These are phyloP conservation scores for Cutaneotrichosporon sp. DNA, from an alignment of 1,284 basidiomycete species.

Conservation along the genomic window DNA sequence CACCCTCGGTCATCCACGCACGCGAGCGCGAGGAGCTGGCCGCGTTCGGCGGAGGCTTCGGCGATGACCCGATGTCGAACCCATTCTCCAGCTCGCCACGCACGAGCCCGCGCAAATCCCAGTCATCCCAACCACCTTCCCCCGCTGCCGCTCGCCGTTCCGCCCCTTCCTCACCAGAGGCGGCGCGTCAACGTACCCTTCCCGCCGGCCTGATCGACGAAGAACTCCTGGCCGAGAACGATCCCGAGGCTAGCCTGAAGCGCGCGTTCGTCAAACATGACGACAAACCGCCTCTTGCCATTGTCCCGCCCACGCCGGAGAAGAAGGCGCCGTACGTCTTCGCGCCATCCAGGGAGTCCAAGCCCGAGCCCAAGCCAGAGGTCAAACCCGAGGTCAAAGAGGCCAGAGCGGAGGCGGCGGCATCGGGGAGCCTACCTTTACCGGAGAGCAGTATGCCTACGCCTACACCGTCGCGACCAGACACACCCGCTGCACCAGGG, in stretches of 20 bases:
- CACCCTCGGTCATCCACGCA: slow-evolving; percentile 47
- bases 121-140: background rate
- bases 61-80: slow-evolving; percentile 12
- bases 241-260: slow-evolving; percentile 45
- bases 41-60: slow-evolving; percentile 8
- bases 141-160: background rate
- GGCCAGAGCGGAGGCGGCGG: background rate
- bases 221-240: slow-evolving; percentile 46
- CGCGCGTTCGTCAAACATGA: slow-evolving; percentile 48
- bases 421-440: slow-evolving; percentile 33
- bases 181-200: slow-evolving; percentile 14
- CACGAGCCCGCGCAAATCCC: background rate
- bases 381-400: background rate
- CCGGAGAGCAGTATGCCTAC: slow-evolving; percentile 35
- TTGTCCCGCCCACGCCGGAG: slow-evolving; percentile 13
- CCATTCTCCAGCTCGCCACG: slow-evolving; percentile 10
- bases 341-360: background rate
- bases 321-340: slow-evolving; percentile 20
- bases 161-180: slow-evolving; percentile 4
- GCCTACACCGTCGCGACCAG: slow-evolving; percentile 32
- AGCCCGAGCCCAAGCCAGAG: background rate
- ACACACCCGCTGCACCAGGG: slow-evolving; percentile 27
- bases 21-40: slow-evolving; percentile 35
- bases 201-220: slow-evolving; percentile 41
- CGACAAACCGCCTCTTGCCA: slow-evolving; percentile 20